phyloP scores from a whole-genome alignment of 495 filamentous ascomycete genomes.

The Friedmanniomyces simplex region DNA sequence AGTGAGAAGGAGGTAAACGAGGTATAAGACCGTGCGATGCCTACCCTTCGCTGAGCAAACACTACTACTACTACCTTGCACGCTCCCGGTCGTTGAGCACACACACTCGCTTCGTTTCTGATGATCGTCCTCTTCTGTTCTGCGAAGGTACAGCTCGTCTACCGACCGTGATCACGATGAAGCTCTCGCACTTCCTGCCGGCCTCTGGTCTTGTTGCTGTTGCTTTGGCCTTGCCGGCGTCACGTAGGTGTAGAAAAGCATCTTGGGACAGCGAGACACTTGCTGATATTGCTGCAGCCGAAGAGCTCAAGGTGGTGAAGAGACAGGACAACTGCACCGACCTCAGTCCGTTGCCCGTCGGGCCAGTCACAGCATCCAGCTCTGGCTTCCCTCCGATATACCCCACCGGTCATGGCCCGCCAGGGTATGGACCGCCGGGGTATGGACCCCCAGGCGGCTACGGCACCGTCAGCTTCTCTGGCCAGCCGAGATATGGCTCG shows the following conservation, averaged over 20 bases:
- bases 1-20: background rate
- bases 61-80: background rate
- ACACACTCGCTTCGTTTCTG: background rate
- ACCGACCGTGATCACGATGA: conserved; percentile 3
- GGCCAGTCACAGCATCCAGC: background rate
- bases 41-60: background rate
- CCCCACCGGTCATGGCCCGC: background rate
- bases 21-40: background rate
- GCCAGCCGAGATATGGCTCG: background rate
- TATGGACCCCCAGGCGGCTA: background rate
- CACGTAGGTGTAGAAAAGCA: background rate
- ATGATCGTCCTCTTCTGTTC: background rate
- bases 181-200: background rate
- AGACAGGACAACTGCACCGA: conserved; percentile 11
- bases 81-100: conserved; percentile 12
- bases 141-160: background rate
- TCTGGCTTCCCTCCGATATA: background rate
- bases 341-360: background rate
- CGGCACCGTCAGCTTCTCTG: background rate
- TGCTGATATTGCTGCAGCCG: background rate
- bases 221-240: conserved; percentile 1
- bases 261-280: background rate
- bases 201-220: background rate
- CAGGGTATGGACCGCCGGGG: background rate
- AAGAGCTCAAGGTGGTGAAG: background rate